Percentiles rank a stretch among this genome's conserved stretches.
Evolutionary conservation across 257 asterid species (phyloP).

Genomic region (Solanum ahanhuiri): DNA sequence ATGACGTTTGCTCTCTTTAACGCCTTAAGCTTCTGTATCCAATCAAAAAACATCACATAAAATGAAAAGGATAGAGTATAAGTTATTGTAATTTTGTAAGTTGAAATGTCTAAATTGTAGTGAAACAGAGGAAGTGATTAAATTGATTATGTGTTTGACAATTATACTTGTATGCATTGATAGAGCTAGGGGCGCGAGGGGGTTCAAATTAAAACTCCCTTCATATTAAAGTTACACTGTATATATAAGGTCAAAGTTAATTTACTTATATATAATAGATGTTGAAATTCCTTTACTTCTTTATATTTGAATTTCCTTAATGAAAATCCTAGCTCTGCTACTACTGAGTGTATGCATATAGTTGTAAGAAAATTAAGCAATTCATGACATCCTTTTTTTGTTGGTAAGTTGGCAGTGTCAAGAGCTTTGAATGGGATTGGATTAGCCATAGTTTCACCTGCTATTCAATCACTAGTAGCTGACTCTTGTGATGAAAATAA

Average conservation of each 20-base stretch:
- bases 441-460: conserved; percentile 80
- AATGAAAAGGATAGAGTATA: not conserved
- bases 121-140: not conserved
- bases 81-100: not conserved
- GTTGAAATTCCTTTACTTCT: not conserved
- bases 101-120: not conserved
- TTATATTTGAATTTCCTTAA: not conserved
- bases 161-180: not conserved
- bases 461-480: conserved; percentile 82
- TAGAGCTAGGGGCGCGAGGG: not conserved
- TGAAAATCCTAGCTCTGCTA: not conserved
- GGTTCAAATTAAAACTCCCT: not conserved
- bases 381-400: not conserved
- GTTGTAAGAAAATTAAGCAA: not conserved
- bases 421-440: conserved; percentile 86
- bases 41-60: not conserved
- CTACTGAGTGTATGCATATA: not conserved
- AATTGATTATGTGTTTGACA: not conserved
- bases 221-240: not conserved
- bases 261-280: not conserved
- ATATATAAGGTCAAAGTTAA: not conserved
- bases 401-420: conserved; percentile 61
- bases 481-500: conserved; percentile 64
- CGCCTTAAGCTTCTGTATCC: not conserved
- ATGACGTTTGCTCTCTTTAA: not conserved